phyloP scores from a whole-genome alignment of 306 rosid species.

The Rubus idaeus region DNA sequence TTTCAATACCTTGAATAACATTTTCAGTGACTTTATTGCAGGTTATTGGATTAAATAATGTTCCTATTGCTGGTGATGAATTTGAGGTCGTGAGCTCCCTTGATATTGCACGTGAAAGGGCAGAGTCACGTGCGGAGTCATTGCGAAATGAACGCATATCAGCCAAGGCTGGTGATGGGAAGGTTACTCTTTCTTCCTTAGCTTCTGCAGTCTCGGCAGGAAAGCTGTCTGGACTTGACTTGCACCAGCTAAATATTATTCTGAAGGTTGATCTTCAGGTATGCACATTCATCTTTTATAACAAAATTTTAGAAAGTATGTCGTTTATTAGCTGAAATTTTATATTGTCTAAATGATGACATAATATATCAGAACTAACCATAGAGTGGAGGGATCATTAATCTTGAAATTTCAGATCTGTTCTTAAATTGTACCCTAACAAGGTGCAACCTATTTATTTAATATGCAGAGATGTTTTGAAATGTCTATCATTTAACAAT shows the following conservation, averaged over 20 bases:
- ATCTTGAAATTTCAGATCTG: neutral
- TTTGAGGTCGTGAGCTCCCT: conserved; percentile 86
- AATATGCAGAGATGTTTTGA: neutral
- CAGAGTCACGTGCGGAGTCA: conserved; percentile 71
- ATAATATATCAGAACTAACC: neutral
- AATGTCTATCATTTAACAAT: neutral
- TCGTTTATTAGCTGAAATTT: neutral
- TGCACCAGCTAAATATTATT: conserved; percentile 87
- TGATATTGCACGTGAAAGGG: conserved; percentile 88
- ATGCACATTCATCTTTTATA: conserved; percentile 28
- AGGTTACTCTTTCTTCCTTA: conserved; percentile 90
- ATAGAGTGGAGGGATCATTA: neutral
- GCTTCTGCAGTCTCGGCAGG: conserved; percentile 93
- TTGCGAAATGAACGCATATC: conserved; percentile 80
- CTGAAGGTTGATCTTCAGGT: conserved; percentile 99
- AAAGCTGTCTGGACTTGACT: conserved; percentile 83
- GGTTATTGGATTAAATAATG: conserved; percentile 91
- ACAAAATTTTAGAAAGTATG: neutral
- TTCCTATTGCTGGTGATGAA: conserved; percentile 90
- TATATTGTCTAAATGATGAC: neutral
- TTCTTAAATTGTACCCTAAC: neutral
- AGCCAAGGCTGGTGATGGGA: conserved; percentile 99
- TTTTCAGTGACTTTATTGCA: conserved; percentile 30
- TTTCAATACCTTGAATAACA: conserved; percentile 10
- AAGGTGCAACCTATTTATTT: neutral